Percentiles rank a stretch among this genome's conserved stretches.
phyloP scores from a whole-genome alignment of 805 yeast species.

The Wickerhamomyces queroliae region DNA sequence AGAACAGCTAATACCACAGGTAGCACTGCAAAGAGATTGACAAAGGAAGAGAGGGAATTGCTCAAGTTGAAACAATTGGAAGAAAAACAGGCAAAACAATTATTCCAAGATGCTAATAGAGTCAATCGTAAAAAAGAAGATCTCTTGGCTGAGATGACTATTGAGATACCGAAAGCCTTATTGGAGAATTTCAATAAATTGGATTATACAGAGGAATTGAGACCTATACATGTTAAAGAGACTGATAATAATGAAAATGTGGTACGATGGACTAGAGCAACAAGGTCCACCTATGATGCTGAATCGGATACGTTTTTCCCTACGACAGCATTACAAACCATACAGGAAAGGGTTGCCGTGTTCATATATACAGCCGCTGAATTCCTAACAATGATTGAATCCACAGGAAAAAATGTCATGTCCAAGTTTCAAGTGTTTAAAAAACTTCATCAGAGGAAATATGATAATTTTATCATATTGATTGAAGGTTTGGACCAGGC shows the following conservation, averaged over 20 bases:
- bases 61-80: conserved; percentile 4
- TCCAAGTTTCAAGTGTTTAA: conserved; percentile 18
- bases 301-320: conserved; percentile 52
- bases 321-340: conserved; percentile 26
- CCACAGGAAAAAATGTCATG: conserved; percentile 20
- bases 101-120: conserved; percentile 31
- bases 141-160: conserved; percentile 41
- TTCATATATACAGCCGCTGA: conserved; percentile 42
- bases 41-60: conserved; percentile 6
- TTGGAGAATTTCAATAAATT: conserved; percentile 24
- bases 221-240: conserved; percentile 22
- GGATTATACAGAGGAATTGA: conserved; percentile 13
- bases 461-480: conserved; percentile 34
- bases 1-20: not conserved
- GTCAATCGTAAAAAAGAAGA: conserved; percentile 41
- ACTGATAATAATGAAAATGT: conserved; percentile 3
- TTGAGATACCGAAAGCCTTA: conserved; percentile 32
- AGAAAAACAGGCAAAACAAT: conserved; percentile 8
- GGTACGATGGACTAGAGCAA: conserved; percentile 46
- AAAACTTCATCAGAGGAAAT: conserved; percentile 15
- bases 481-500: conserved; percentile 44
- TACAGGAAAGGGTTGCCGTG: conserved; percentile 37
- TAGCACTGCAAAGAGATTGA: not conserved
- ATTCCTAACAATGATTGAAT: conserved; percentile 30
- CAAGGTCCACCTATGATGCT: conserved; percentile 42